Evolutionary conservation across 148 eudicot species (phyloP).

Genomic region (Chenopodium suecicum): DNA sequence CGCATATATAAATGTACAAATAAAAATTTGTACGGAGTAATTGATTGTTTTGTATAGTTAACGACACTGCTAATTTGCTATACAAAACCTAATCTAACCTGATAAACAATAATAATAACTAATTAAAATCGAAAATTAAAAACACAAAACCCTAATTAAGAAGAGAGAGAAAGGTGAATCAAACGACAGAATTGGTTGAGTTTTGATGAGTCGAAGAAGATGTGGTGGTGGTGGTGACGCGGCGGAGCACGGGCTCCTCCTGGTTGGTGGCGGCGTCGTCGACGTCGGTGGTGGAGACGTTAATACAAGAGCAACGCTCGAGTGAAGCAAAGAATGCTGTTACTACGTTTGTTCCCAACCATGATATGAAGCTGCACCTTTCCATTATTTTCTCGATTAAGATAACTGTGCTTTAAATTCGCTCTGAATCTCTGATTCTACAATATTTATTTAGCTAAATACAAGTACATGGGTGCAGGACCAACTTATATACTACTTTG

Average conservation of each 20-base stretch:
- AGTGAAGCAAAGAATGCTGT: slow-evolving; percentile 75
- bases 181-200: neutral
- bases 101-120: too few species aligned
- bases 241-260: neutral
- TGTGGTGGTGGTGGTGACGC: neutral
- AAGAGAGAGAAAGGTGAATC: neutral
- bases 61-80: neutral
- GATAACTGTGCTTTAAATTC: too few species aligned
- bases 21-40: too few species aligned
- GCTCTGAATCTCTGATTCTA: too few species aligned
- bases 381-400: slow-evolving; percentile 1
- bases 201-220: neutral
- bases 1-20: neutral
- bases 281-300: slow-evolving; percentile 48
- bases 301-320: slow-evolving; percentile 65
- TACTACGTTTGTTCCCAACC: slow-evolving; percentile 47
- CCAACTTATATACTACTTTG: too few species aligned
- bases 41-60: too few species aligned
- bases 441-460: too few species aligned
- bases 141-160: slow-evolving; percentile 7
- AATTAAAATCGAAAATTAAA: neutral
- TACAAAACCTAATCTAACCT: neutral
- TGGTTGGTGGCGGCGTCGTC: slow-evolving; percentile 34
- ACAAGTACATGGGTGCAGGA: too few species aligned
- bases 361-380: slow-evolving; percentile 6